These are phyloP conservation scores for Leucocoprinus leucothites DNA, from an alignment of 768 basidiomycete species.

Conservation along the genomic window DNA sequence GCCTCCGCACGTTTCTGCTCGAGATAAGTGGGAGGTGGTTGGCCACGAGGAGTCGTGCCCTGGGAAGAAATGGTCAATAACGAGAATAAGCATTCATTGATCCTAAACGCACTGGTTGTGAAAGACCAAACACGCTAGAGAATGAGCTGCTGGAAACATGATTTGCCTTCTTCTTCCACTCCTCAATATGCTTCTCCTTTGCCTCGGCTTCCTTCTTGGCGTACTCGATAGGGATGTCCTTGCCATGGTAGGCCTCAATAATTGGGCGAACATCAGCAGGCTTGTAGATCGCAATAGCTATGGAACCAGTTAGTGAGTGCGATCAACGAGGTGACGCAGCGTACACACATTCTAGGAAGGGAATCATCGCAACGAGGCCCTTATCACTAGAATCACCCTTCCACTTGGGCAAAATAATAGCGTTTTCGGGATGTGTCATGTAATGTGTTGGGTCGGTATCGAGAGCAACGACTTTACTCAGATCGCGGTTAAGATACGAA, in stretches of 20 bases:
- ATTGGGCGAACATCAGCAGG: constrained; percentile 87
- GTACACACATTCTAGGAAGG: constrained; percentile 85
- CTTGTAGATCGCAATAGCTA: constrained; percentile 92
- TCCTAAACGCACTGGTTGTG: constrained; percentile 19
- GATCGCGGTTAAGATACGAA: constrained; percentile 91
- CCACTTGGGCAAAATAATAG: constrained; percentile 84
- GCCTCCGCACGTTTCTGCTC: constrained; percentile 52
- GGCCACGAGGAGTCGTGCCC: constrained; percentile 22
- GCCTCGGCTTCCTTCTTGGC: constrained; percentile 83
- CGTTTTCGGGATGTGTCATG: constrained; percentile 82
- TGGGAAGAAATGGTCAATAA: not conserved
- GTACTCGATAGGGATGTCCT: constrained; percentile 87
- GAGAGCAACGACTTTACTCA: constrained; percentile 83
- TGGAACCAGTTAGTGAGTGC: not conserved
- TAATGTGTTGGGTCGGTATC: constrained; percentile 83
- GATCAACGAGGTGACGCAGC: not conserved
- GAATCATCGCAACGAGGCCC: constrained; percentile 89
- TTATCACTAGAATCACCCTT: constrained; percentile 65
- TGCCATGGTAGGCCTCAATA: constrained; percentile 78
- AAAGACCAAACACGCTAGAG: constrained; percentile 38
- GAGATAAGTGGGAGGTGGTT: constrained; percentile 47
- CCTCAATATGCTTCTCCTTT: constrained; percentile 73
- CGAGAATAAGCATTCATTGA: not conserved
- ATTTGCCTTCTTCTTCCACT: constrained; percentile 63
- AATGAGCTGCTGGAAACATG: constrained; percentile 33